phyloP scores from a whole-genome alignment of 768 basidiomycete genomes.

The Trametes punicea region DNA sequence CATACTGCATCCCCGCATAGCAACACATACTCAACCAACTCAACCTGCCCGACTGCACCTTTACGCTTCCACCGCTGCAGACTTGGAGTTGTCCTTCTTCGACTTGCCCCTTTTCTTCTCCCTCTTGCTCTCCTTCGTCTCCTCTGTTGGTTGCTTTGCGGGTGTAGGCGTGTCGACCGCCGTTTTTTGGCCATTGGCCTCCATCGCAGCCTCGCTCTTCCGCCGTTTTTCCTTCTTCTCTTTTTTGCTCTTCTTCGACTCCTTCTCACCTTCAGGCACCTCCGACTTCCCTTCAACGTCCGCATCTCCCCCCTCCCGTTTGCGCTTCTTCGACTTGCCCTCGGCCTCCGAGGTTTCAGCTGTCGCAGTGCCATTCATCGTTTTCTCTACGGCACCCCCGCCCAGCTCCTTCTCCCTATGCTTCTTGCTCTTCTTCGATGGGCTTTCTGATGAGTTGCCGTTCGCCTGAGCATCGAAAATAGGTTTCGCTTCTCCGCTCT shows the following conservation, averaged over 20 bases:
- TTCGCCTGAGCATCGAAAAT: background rate
- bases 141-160: conserved; percentile 12
- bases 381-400: background rate
- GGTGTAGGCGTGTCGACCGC: conserved; percentile 9
- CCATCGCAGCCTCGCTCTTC: conserved; percentile 16
- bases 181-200: conserved; percentile 5
- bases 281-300: conserved; percentile 14
- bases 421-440: conserved; percentile 26
- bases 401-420: conserved; percentile 21
- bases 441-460: background rate
- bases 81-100: conserved; percentile 24
- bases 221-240: conserved; percentile 24
- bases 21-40: background rate
- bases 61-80: conserved; percentile 15
- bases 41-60: conserved; percentile 22
- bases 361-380: too few relatives aligned
- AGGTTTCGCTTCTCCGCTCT: too few relatives aligned
- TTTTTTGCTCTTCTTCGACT: conserved; percentile 34
- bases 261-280: conserved; percentile 25
- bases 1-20: conserved; percentile 2
- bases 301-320: conserved; percentile 22
- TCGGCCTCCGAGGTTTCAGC: conserved; percentile 16
- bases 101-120: conserved; percentile 31
- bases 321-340: conserved; percentile 36
- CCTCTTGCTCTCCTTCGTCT: conserved; percentile 25